Evolutionary conservation across 148 eudicot species (phyloP).

Genomic region (Agrostemma githago): DNA sequence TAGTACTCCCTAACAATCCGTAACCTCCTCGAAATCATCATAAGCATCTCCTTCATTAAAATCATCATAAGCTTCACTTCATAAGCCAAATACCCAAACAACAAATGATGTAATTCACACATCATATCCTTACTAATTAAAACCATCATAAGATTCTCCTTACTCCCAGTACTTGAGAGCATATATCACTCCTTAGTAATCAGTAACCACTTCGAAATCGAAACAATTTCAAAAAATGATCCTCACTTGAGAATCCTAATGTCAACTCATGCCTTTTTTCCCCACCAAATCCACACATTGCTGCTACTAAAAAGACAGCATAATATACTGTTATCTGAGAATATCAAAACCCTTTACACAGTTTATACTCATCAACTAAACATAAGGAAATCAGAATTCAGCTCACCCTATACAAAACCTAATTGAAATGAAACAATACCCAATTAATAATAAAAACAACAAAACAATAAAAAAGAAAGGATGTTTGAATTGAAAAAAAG

Average conservation of each 20-base stretch:
- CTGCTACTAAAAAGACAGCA: constrained; percentile 5
- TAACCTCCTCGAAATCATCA: too few species aligned
- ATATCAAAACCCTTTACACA: neutral
- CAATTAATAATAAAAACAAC: neutral
- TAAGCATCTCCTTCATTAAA: too few species aligned
- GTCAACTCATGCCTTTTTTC: neutral
- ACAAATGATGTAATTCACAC: neutral
- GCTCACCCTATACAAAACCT: neutral
- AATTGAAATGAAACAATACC: constrained; percentile 2
- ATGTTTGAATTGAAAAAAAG: neutral
- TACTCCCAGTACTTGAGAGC: neutral
- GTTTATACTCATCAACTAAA: neutral
- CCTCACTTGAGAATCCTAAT: constrained; percentile 11
- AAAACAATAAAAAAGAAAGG: neutral
- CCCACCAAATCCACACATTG: constrained; percentile 11
- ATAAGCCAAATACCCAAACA: neutral
- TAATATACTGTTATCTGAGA: neutral
- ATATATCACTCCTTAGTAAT: neutral
- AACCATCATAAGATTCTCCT: neutral
- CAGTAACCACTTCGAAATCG: neutral
- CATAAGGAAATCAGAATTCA: neutral
- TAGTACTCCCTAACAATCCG: too few species aligned
- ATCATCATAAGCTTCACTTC: too few species aligned
- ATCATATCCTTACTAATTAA: neutral
- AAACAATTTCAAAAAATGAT: constrained; percentile 5